Conservation (phyloP, 2,329 filamentous ascomycete genomes). For the Colletotrichum horii region DNA sequence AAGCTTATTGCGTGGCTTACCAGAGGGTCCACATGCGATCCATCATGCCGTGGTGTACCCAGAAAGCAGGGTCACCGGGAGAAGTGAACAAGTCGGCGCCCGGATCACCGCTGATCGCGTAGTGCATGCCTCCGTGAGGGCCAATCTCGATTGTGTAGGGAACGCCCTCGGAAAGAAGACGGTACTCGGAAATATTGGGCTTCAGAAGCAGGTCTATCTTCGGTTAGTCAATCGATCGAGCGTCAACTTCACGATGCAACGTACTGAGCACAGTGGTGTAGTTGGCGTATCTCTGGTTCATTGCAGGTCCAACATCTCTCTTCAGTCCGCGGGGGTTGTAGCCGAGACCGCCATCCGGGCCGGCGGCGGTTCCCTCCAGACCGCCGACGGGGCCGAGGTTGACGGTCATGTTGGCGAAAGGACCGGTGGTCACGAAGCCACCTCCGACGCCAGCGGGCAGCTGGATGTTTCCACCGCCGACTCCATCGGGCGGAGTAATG, state of each 20-base stretch:
- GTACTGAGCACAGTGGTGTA: conserved; percentile 26
- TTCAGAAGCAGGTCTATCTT: conserved; percentile 31
- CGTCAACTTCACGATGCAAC: neutral
- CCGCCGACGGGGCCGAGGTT: conserved; percentile 37
- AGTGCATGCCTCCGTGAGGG: conserved; percentile 34
- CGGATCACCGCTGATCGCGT: conserved; percentile 36
- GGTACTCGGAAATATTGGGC: conserved; percentile 35
- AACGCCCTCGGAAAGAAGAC: conserved; percentile 39
- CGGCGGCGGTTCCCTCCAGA: conserved; percentile 20
- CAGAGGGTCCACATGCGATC: conserved; percentile 31
- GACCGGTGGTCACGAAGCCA: conserved; percentile 52
- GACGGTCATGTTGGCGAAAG: conserved; percentile 43
- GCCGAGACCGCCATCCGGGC: conserved; percentile 31
- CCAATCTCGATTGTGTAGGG: conserved; percentile 32
- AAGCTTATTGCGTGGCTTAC: neutral
- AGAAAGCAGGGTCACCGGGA: conserved; percentile 27
- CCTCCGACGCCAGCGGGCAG: conserved; percentile 48
- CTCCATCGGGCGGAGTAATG: conserved; percentile 29
- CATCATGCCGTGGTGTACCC: conserved; percentile 30
- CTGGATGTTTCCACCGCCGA: conserved; percentile 26
- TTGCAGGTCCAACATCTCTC: conserved; percentile 31
- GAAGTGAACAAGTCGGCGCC: conserved; percentile 33
- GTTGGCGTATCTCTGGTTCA: conserved; percentile 36
- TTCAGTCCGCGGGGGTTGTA: conserved; percentile 42
- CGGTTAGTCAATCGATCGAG: neutral